Percentiles rank a stretch among this genome's conserved stretches.
phyloP scores from a whole-genome alignment of 73 alveolate species.

The Paramecium biaurelia region DNA sequence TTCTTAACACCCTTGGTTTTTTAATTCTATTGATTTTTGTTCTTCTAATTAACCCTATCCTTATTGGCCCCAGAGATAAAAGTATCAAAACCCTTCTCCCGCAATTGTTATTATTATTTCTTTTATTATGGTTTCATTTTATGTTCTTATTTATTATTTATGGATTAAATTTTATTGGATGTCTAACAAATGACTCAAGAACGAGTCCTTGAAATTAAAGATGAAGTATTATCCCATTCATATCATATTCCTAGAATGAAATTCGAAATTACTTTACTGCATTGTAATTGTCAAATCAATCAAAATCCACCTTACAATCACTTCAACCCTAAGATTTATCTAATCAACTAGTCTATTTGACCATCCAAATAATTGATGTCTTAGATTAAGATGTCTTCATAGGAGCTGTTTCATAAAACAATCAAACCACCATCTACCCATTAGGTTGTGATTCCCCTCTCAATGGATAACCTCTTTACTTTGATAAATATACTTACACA shows the following conservation, averaged over 20 bases:
- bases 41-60: conserved; percentile 68
- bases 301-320: neutral
- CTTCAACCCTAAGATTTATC: neutral
- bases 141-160: conserved; percentile 12
- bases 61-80: conserved; percentile 78
- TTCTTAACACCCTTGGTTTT: conserved; percentile 16
- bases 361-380: neutral
- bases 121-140: conserved; percentile 39
- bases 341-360: neutral
- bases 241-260: neutral
- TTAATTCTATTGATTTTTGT: conserved; percentile 17
- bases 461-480: neutral
- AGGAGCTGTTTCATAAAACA: neutral
- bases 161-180: conserved; percentile 41
- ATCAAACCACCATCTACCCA: neutral
- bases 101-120: neutral
- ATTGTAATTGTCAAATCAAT: neutral
- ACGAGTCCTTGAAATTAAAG: neutral
- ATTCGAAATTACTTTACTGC: neutral
- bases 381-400: neutral
- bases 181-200: neutral
- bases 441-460: neutral
- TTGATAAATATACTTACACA: neutral
- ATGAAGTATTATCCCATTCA: neutral
- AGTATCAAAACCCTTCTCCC: conserved; percentile 80